Conservation (phyloP, 345 rosid species). For the Moringa oleifera region DNA sequence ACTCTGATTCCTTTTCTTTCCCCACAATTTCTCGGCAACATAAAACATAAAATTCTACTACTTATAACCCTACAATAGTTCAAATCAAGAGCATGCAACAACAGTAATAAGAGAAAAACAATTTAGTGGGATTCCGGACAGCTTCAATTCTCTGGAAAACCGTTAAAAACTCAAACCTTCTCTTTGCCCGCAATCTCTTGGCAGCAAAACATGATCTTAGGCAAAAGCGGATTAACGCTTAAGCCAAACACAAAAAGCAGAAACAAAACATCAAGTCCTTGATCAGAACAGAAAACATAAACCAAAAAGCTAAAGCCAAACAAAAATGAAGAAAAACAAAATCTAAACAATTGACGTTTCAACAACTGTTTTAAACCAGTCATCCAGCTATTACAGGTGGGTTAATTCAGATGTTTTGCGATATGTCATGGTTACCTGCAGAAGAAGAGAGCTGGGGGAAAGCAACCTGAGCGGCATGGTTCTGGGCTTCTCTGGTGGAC, state of each 20-base stretch:
- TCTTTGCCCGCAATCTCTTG: constrained; percentile 6
- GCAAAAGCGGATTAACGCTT: background rate
- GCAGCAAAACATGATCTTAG: constrained; percentile 1
- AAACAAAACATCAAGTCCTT: too few species aligned
- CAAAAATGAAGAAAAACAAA: background rate
- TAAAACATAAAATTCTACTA: background rate
- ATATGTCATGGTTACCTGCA: too few species aligned
- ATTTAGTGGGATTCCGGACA: background rate
- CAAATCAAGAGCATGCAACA: too few species aligned
- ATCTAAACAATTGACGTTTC: too few species aligned
- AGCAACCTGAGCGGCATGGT: constrained; percentile 40
- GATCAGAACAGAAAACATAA: too few species aligned
- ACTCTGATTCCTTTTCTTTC: background rate
- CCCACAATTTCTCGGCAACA: background rate
- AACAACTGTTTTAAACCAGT: too few species aligned
- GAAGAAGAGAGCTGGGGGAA: constrained; percentile 18
- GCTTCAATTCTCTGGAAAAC: too few species aligned
- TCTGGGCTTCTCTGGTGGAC: constrained; percentile 40
- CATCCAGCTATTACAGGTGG: too few species aligned
- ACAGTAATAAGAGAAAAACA: too few species aligned
- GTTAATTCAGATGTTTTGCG: too few species aligned
- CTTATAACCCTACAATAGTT: too few species aligned
- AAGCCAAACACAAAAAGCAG: background rate
- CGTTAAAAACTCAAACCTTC: too few species aligned
- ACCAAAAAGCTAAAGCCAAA: background rate